Percentiles rank a stretch among this genome's conserved stretches.
Evolutionary conservation across 2,329 filamentous ascomycete species (phyloP).

Genomic region (Aspergillus fructus): DNA sequence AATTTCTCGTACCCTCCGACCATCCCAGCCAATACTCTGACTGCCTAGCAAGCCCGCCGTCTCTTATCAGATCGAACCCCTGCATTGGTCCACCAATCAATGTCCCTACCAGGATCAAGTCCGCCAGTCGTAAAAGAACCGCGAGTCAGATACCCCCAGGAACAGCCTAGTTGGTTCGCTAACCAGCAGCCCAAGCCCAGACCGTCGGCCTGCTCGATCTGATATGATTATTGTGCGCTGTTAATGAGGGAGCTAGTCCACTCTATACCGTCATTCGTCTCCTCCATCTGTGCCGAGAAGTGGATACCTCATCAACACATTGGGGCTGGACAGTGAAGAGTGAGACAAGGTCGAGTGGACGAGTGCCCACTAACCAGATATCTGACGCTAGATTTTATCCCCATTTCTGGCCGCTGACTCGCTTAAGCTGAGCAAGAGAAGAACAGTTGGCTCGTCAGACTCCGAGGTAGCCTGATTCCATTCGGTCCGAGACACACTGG

Average conservation of each 20-base stretch:
- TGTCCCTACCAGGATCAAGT: background rate
- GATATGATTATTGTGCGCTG: background rate
- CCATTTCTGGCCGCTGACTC: background rate
- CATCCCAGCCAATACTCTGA: too few relatives aligned
- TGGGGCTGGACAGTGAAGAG: background rate
- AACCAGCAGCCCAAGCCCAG: background rate
- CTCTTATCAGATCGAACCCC: constrained; percentile 10
- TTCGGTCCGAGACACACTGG: background rate
- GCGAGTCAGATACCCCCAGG: background rate
- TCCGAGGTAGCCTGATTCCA: constrained; percentile 7
- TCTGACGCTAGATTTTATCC: background rate
- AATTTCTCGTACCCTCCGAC: too few relatives aligned
- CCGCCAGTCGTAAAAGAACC: background rate
- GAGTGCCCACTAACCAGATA: background rate
- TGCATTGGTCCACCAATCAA: background rate
- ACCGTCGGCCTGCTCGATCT: background rate
- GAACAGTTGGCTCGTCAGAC: background rate
- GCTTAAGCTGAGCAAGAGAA: constrained; percentile 3
- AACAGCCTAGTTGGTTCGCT: background rate
- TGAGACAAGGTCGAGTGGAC: background rate
- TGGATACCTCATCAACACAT: constrained; percentile 1
- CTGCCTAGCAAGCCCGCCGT: too few relatives aligned
- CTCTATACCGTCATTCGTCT: background rate
- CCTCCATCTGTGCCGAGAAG: background rate
- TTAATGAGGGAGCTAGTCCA: background rate